These are phyloP conservation scores for Phialophora tarda DNA, from an alignment of 2,329 filamentous ascomycete species.

Conservation along the genomic window DNA sequence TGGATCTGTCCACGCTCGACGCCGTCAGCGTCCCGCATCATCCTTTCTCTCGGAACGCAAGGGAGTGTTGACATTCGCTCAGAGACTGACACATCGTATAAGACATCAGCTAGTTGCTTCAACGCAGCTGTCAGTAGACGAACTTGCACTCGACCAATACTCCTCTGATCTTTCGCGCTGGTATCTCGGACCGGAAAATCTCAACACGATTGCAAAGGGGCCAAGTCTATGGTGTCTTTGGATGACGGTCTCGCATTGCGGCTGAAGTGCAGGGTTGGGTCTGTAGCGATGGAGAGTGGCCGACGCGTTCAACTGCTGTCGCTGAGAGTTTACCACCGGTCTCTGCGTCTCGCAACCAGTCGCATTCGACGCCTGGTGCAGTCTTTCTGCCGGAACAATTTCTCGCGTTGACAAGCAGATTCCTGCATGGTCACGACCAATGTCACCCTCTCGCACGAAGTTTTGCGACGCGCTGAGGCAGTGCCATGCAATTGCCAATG, in stretches of 20 bases:
- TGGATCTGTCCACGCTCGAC: neutral
- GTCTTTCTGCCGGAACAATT: neutral
- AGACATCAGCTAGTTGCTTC: neutral
- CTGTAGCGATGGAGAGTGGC: neutral
- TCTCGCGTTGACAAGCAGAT: neutral
- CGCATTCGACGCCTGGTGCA: neutral
- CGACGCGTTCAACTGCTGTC: neutral
- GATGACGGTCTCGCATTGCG: neutral
- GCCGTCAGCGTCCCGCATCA: neutral
- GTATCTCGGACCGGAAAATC: neutral
- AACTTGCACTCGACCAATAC: neutral
- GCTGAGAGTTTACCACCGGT: neutral
- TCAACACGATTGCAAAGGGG: neutral
- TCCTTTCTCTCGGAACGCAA: neutral
- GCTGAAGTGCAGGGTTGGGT: neutral
- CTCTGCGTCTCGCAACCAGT: neutral
- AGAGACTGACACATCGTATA: neutral
- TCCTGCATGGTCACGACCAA: neutral
- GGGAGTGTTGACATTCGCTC: neutral
- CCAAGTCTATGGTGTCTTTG: neutral
- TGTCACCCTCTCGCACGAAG: slow-evolving; percentile 9
- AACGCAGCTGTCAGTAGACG: neutral
- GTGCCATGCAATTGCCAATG: slow-evolving; percentile 3
- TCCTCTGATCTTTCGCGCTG: neutral
- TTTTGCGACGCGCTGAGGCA: slow-evolving; percentile 1